Evolutionary conservation across 805 yeast genomes (phyloP), one percentile per base, ranked within the genome.

Genomic region (Starmera amethionina): DNA sequence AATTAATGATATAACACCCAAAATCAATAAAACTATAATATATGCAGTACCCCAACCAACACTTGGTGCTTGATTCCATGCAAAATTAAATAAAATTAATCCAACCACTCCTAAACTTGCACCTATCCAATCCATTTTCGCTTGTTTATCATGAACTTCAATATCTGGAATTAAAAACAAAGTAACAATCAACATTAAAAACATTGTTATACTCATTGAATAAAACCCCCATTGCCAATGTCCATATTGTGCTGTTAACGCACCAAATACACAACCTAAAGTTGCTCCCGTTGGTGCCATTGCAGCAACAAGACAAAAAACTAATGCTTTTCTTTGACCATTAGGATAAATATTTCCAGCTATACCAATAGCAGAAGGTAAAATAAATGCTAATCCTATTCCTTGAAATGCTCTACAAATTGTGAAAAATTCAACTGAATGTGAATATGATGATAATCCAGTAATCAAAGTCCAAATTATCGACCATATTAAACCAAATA

Each of bases 11-110:
- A 69, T 25, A 0, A 65, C 46, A 0, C 87, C 75, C 5, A 81
- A 53, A 1, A 79, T 62, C 27, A 82, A 58, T 11, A 83, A 53
- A 0, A 66, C 75, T 34, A 78, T 72, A 34, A 79, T 71, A 47
- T 82, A 82, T 1, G 79, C 69, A 2, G 52, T 54, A 10, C 58
- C 49, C 90, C 90, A 83, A 16, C 89, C 86, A 3, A 64, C 79
- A 5, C 72, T 67, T 0, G 90, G 85, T 3, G 82, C 90, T 54
- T 84, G 88, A 49, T 79, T 82, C 77, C 86, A 76, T 2, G 75
- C 75, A 53, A 82, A 77, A 48, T 79, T 82, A 54, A 84, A 65
- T 30, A 83, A 54, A 3, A 81, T 66, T 37, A 84, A 57, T 0
- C 85, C 86, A 6, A 61, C 42, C 5, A 82, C 71, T 4, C 85